Percentiles rank a stretch among this genome's conserved stretches.
phyloP scores from a whole-genome alignment of 495 filamentous ascomycete species.

The Lindgomyces ingoldianus region DNA sequence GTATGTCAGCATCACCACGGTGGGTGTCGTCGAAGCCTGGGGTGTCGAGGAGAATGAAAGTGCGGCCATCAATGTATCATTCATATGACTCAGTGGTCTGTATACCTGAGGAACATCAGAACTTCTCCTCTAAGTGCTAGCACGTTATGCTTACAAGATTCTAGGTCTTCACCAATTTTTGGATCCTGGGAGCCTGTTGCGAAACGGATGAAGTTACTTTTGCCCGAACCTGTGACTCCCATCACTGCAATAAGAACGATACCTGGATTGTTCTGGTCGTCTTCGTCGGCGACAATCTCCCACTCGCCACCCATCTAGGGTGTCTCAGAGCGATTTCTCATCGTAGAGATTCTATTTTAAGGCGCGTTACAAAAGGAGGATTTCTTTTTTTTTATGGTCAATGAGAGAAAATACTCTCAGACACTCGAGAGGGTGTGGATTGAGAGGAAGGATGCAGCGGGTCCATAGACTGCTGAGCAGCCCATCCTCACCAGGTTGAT shows the following conservation, averaged over 20 bases:
- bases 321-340: not conserved
- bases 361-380: not conserved
- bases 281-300: not conserved
- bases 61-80: not conserved
- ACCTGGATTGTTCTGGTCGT: not conserved
- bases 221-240: slow-evolving; percentile 4
- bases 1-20: slow-evolving; percentile 1
- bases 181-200: not conserved
- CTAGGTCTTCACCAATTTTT: not conserved
- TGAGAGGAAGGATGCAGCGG: too few relatives aligned
- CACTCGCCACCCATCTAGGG: not conserved
- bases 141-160: slow-evolving; percentile 15
- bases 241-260: not conserved
- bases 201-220: not conserved
- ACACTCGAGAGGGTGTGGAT: too few relatives aligned
- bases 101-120: not conserved
- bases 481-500: too few relatives aligned
- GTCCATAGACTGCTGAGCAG: too few relatives aligned
- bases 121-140: too few relatives aligned
- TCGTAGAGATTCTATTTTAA: not conserved
- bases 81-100: not conserved
- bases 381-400: too few relatives aligned
- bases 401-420: not conserved
- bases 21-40: slow-evolving; percentile 6
- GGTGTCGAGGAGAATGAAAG: slow-evolving; percentile 1